These are phyloP conservation scores for Solanum boliviense DNA, from an alignment of 257 asterid genomes.

Conservation along the genomic window DNA sequence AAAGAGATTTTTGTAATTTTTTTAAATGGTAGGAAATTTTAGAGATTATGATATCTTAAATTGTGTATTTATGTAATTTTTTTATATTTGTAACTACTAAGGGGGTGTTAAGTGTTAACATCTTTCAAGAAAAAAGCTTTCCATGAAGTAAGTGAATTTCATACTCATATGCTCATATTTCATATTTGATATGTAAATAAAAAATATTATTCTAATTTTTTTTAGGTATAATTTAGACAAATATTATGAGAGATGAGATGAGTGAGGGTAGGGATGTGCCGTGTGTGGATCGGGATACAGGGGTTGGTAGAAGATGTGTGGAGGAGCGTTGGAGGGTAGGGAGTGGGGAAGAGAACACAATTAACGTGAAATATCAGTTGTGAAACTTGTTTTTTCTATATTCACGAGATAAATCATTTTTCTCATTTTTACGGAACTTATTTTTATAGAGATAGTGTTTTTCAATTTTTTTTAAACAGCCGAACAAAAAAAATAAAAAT, in stretches of 20 bases:
- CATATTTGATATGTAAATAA: not conserved
- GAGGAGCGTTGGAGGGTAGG: not conserved
- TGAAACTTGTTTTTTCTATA: not conserved
- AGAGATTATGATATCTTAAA: no score
- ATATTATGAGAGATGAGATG: not conserved
- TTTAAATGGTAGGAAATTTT: no score
- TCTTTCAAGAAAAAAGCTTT: not conserved
- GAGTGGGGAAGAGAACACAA: not conserved
- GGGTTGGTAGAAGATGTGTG: not conserved
- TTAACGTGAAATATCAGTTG: not conserved
- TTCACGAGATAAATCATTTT: not conserved
- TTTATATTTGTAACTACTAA: not conserved
- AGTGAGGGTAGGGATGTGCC: not conserved
- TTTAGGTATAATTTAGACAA: not conserved
- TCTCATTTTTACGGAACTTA: not conserved
- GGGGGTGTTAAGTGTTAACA: not conserved
- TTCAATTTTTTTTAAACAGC: accelerated
- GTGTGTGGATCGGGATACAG: not conserved
- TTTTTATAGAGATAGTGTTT: not conserved
- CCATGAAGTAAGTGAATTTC: not conserved
- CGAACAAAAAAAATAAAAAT: not conserved
- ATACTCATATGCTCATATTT: not conserved
- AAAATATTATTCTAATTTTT: not conserved
- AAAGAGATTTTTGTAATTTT: no score
- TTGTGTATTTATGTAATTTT: no score